Evolutionary conservation across 179 eudicot genomes (phyloP), one percentile per base, ranked within the genome.

Genomic region (Sideroxylon spinosum): DNA sequence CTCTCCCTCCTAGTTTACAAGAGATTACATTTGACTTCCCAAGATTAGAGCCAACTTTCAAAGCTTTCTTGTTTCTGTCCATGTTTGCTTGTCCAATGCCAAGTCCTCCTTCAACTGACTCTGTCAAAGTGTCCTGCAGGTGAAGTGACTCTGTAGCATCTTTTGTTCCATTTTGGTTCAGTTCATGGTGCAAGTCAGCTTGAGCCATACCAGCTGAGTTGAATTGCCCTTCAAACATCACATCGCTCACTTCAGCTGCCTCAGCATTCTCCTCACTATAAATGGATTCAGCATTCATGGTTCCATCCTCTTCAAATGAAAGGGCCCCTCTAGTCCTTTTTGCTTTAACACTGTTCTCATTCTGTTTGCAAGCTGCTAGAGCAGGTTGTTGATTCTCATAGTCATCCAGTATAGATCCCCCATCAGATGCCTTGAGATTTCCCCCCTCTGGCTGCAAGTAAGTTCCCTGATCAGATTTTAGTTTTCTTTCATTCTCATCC

Each of bases 1-100:
- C 68, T 56, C 79, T 79, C 75, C 81, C 79, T 79, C 83, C 85
- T 84, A 48, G 61, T 64, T 81, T 86, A 77, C 62, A 29, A 79
- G 81, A 29, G 26, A 73, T 26, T 55, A 62, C 68, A 77, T 82
- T 82, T 19, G 13, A 76, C 68, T 78, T 71, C 74, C 74, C 80
- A 44, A 81, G 77, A 85, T 78, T 79, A 70, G 76, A 52, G 65
- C 71, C 74, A 25, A 79, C 55, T 28, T 56, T 76, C 7, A 59
- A 79, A 81, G 77, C 71, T 65, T 76, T 74, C 74, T 71, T 81
- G n/a, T 72, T 67, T 57, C 78, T 78, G 61, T 76, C 82, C 22
- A 66, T 71, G 63, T 61, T 14, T 28, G 73, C 49, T 60, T 84
- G 73, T 69, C 71, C 76, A 64, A 55, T 68, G 56, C 59, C 78